These are phyloP conservation scores for Solidago caesia DNA, from an alignment of 129 eudicot genomes.

Conservation along the genomic window DNA sequence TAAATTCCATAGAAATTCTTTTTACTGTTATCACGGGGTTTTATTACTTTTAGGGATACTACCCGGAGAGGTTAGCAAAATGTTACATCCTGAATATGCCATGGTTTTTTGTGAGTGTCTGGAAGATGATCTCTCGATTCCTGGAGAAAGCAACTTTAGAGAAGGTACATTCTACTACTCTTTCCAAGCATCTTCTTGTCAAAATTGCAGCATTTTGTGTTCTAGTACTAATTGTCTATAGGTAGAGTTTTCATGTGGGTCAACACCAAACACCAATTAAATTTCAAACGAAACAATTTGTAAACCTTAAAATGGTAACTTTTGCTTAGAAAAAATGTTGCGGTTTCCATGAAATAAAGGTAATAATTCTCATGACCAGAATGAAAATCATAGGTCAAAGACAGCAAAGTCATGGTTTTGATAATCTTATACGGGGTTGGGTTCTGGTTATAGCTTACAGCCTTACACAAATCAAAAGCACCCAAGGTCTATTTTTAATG, in stretches of 20 bases:
- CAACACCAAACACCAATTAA: background rate
- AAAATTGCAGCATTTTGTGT: background rate
- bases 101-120: constrained; percentile 51
- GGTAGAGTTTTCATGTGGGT: background rate
- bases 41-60: constrained; percentile 47
- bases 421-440: background rate
- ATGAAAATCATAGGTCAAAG: background rate
- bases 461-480: too few species aligned
- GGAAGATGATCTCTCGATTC: constrained; percentile 57
- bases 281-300: background rate
- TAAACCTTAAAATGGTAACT: background rate
- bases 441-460: too few species aligned
- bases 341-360: background rate
- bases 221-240: background rate
- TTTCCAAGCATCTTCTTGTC: background rate
- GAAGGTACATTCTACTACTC: constrained; percentile 42
- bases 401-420: background rate
- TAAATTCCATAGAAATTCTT: background rate
- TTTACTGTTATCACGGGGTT: background rate
- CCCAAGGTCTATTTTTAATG: too few species aligned
- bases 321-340: background rate
- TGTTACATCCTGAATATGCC: constrained; percentile 57
- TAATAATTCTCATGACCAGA: background rate
- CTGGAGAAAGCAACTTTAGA: constrained; percentile 57
- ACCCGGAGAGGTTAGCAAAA: constrained; percentile 62